Conservation (phyloP, 306 rosid species). For the Trifolium fragiferum region DNA sequence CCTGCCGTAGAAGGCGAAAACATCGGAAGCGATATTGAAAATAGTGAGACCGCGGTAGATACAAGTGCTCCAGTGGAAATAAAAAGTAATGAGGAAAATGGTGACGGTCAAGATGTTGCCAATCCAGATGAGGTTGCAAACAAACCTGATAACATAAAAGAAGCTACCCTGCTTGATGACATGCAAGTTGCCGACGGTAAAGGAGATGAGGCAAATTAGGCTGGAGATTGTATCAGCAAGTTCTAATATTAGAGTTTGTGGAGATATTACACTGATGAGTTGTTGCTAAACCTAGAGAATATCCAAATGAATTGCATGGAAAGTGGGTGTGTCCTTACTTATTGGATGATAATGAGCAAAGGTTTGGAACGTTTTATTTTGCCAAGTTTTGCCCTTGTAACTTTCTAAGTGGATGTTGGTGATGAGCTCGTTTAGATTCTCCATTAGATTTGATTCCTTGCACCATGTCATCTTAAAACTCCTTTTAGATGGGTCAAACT, state of each 20-base stretch:
- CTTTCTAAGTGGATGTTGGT: conserved; percentile 20
- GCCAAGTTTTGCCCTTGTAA: neutral
- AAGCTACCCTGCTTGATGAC: conserved; percentile 28
- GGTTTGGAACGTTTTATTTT: conserved; percentile 10
- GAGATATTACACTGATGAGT: conserved; percentile 4
- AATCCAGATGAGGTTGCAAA: conserved; percentile 40
- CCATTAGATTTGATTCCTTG: conserved; percentile 17
- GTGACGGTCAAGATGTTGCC: conserved; percentile 34
- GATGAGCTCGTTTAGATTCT: conserved; percentile 12
- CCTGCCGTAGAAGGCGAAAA: conserved; percentile 29
- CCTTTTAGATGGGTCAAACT: neutral
- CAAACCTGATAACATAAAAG: conserved; percentile 37
- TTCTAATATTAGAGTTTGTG: conserved; percentile 22
- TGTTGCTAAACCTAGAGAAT: conserved; percentile 22
- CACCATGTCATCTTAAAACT: conserved; percentile 3
- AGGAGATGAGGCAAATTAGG: conserved; percentile 31
- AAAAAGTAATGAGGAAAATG: conserved; percentile 27
- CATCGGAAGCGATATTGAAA: conserved; percentile 6
- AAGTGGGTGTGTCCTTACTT: neutral
- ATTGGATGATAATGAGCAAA: neutral
- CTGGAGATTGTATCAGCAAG: conserved; percentile 18
- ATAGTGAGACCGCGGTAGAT: conserved; percentile 30
- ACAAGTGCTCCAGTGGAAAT: conserved; percentile 36
- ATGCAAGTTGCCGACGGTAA: conserved; percentile 40
- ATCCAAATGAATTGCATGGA: conserved; percentile 26